Base-by-base conservation (phyloP, 176 grass and related monocot genomes). In the Oryza coarctata region DNA sequence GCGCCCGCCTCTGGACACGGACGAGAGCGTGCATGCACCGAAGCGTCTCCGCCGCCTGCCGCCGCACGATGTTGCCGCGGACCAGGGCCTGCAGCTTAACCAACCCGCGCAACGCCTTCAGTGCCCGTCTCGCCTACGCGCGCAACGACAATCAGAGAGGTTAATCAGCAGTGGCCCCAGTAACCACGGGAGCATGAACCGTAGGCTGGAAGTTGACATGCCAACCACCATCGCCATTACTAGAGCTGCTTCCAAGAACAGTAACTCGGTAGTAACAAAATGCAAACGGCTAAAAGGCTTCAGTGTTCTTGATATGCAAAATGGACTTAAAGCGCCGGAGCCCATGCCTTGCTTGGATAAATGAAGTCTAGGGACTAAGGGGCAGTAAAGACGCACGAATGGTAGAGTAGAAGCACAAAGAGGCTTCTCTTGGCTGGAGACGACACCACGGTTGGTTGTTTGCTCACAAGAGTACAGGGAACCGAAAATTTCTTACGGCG, bases 1-100 rank as follows among this genome's bases (percentile, higher is more conserved):
- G 86, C 4, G 96, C 93, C 25, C 91, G 88, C 26, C 89, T 63
- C 83, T 99, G 96, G 40, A 94, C 93, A 39, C 96, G 82, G 28
- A 92, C 87, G 76, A 99, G 86, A 6, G 96, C 96, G 57, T 95
- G 87, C 96, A 99, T 99, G 96, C 96, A 94, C 29, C 96, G 91
- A 26, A 99, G 83, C 22, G 96, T 94, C 89, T 99, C 93, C 20
- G 93, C 93, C 35, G 96, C 93, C 82, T 99, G 93, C 82, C 94
- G 88, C 74, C 93, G 90, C 1, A 99, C 96, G 55, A 99, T 99
- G 91, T 95, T 93, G 71, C 96, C 96, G 38, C 96, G 92, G 33
- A 93, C 96, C 64, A 99, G 81, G 12, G 96, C 96, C 80, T 99
- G 96, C 22, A 99, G 93, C 84, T 99, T 99, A 73, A 99, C 93